Percentiles rank a stretch among this genome's conserved stretches.
phyloP scores from a whole-genome alignment of 2,329 filamentous ascomycete species.

The Aspergillus bombycis region DNA sequence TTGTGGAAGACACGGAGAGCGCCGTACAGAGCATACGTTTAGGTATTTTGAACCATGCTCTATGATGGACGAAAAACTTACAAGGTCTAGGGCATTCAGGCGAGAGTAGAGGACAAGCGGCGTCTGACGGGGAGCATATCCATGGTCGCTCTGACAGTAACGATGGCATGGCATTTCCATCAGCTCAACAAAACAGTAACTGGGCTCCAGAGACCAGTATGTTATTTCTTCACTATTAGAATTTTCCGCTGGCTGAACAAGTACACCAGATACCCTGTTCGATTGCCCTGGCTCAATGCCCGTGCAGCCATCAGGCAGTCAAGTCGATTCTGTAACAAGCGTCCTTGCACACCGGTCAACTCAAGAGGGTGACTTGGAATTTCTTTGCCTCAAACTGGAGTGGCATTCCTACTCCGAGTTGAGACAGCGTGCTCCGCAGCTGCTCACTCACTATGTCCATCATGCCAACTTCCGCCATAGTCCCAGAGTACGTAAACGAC shows the following conservation, averaged over 20 bases:
- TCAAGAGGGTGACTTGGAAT: not conserved
- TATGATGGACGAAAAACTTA: not conserved
- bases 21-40: not conserved
- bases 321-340: not conserved
- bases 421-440: not conserved
- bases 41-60: not conserved
- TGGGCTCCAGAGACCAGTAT: not conserved
- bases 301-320: not conserved
- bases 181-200: not conserved
- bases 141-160: not conserved
- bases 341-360: not conserved
- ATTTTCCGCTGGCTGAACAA: not conserved
- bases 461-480: not conserved
- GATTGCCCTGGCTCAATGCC: not conserved
- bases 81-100: accelerated
- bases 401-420: not conserved
- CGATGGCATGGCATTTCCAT: not conserved
- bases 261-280: not conserved
- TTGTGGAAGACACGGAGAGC: not conserved
- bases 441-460: not conserved
- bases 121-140: not conserved
- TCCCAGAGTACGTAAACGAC: not conserved
- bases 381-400: not conserved
- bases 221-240: not conserved
- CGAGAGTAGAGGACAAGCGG: not conserved